Base-by-base conservation (phyloP, 352 stramenopile species). In the Phytophthora kernoviae region DNA sequence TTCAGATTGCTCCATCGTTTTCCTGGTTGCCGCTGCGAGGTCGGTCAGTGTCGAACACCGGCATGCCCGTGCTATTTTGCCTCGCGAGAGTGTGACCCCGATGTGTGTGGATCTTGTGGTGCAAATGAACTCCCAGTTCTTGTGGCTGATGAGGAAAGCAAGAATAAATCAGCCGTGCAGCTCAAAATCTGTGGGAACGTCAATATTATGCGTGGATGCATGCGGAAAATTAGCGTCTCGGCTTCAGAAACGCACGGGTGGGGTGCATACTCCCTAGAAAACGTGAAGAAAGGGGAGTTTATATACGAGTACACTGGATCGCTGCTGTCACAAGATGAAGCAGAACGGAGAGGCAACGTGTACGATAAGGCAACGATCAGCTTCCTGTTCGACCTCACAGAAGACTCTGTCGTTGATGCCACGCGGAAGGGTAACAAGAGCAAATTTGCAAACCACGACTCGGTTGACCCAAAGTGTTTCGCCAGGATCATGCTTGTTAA, bases 351-450 rank as follows among this genome's bases (percentile, higher is more conserved):
- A 52, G 93, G 92, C 27, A 93, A 90, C 46, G 75, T 97, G 9
- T 97, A 98, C 72, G 91, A 98, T 62, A 90, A 89, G 65, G 79
- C 79, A 15, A 92, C 93, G 17, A 79, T 94, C 36, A 93, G 83
- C 44, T 99, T 98, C 63, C 66, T 98, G 11, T 99, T 99, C 63
- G 94, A 98, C 71, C 56, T 98, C 58, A 98, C 88, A 37, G 88
- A 93, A 49, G 95, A 98, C 58, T 84, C 76, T 6, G 87, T 96
- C 42, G 81, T 99, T 41, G 96, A 99, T 75, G 94, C 95, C 0
- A 94, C 90, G 11, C 84, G 89, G 22, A 97, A 98, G 62, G 96
- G 96, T 12, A 98, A 98, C 82, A 98, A 98, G 70, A 96, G 90
- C 52, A 94, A 97, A 51, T 98, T 97, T 64, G 88, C 91, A 0